Evolutionary conservation across 2,329 filamentous ascomycete genomes (phyloP).

Genomic region (Hypomyces perniciosus): DNA sequence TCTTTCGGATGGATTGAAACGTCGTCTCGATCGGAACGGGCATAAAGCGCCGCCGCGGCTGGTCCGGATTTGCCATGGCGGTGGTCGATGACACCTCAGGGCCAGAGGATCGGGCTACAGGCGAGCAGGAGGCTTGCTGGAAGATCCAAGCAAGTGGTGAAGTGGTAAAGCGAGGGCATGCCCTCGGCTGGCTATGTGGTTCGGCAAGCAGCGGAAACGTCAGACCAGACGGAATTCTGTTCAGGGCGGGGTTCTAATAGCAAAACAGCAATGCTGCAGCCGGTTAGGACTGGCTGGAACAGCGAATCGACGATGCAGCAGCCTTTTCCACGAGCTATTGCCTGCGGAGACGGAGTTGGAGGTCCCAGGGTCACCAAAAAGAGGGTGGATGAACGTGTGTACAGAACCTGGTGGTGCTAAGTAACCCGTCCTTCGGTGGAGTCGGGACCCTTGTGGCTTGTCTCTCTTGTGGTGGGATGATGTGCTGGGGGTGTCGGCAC

Average conservation of each 20-base stretch:
- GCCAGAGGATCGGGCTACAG: not conserved
- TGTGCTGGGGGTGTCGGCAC: too few species aligned
- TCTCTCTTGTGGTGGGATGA: too few species aligned
- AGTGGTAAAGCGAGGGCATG: constrained; percentile 9
- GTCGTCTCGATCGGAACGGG: constrained; percentile 69
- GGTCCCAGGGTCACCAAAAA: too few species aligned
- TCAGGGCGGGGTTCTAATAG: not conserved
- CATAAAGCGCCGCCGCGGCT: constrained; percentile 53
- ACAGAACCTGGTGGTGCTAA: too few species aligned
- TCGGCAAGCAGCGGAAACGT: not conserved
- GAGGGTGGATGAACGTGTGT: too few species aligned
- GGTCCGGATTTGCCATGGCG: constrained; percentile 35
- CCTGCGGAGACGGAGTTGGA: too few species aligned
- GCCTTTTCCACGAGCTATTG: too few species aligned
- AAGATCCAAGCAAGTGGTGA: constrained; percentile 4
- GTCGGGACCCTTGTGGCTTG: too few species aligned
- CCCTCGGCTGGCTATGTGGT: not conserved
- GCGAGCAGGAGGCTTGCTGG: constrained; percentile 4
- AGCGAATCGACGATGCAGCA: too few species aligned
- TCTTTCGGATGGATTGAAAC: constrained; percentile 50
- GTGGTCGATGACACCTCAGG: not conserved
- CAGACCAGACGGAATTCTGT: not conserved
- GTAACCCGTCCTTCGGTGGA: too few species aligned
- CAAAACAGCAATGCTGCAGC: too few species aligned
- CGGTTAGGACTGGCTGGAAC: too few species aligned